Percentiles rank a stretch among this genome's conserved stretches.
Conservation (phyloP, 345 rosid species). For the Ceriops tagal region DNA sequence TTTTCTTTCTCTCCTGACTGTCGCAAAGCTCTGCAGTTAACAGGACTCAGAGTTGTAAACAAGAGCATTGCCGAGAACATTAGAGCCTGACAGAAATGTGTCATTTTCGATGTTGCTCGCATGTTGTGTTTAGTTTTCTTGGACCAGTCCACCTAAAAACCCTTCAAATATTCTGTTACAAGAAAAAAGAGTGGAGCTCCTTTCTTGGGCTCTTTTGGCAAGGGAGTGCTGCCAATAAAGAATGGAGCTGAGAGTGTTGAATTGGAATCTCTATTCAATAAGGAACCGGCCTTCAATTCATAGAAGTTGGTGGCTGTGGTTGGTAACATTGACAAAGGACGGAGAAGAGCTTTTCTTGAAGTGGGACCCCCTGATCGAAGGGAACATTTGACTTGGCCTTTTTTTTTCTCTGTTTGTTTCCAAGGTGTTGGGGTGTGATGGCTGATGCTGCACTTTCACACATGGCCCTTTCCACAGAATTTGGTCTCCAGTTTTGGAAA, state of each 20-base stretch:
- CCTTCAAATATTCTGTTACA: conserved; percentile 16
- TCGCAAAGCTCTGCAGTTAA: conserved; percentile 32
- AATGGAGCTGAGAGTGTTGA: conserved; percentile 35
- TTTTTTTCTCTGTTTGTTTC: background rate
- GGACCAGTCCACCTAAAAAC: background rate
- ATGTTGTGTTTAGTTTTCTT: background rate
- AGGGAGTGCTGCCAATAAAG: conserved; percentile 8
- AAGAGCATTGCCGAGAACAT: conserved; percentile 31
- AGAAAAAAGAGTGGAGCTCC: conserved; percentile 34
- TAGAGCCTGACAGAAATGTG: conserved; percentile 29
- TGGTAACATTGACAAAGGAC: conserved; percentile 42
- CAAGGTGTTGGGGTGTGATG: background rate
- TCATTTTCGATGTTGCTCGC: conserved; percentile 28
- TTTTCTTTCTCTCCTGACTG: conserved; percentile 9
- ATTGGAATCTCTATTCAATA: conserved; percentile 42
- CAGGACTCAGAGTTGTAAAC: conserved; percentile 29
- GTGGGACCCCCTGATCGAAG: background rate
- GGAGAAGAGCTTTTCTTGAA: conserved; percentile 39
- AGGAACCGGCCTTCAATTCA: conserved; percentile 32
- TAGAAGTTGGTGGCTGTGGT: background rate
- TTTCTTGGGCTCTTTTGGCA: background rate
- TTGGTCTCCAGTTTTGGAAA: conserved; percentile 1
- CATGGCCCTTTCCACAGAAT: background rate
- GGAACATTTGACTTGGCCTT: conserved; percentile 16
- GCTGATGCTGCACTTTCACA: conserved; percentile 5